These are phyloP conservation scores for Allomyces macrogynus DNA, from an alignment of 192 early-diverging fungal species.

Conservation along the genomic window DNA sequence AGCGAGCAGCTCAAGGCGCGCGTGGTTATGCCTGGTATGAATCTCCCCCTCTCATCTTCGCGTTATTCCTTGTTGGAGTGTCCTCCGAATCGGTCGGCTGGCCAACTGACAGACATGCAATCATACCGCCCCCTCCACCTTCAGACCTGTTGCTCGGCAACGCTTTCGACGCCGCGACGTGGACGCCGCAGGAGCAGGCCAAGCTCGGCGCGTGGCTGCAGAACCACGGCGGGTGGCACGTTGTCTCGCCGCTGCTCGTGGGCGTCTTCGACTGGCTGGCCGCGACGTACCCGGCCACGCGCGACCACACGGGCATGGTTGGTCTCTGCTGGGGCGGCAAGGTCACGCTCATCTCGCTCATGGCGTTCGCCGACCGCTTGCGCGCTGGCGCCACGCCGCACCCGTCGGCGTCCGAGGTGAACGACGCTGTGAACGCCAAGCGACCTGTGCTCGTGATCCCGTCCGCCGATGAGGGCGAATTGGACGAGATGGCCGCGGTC, in stretches of 20 bases:
- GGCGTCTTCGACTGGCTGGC: constrained; percentile 1
- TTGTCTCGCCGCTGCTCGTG: no score
- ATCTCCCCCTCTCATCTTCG: not conserved
- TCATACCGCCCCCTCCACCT: no score
- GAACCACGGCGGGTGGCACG: no score
- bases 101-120: no score
- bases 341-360: not conserved
- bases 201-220: no score
- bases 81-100: not conserved
- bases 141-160: no score
- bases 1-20: constrained; percentile 1
- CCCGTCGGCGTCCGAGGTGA: constrained; percentile 1
- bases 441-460: constrained; percentile 4
- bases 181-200: not conserved
- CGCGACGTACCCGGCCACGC: not conserved
- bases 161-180: no score
- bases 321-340: constrained; percentile 8
- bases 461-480: constrained; percentile 4
- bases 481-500: no score
- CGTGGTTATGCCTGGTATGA: constrained; percentile 6
- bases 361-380: no score
- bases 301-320: constrained; percentile 4
- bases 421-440: not conserved
- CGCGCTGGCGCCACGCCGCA: constrained; percentile 4
- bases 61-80: not conserved